Evolutionary conservation across 192 early-diverging fungal genomes (phyloP), one percentile per base, ranked within the genome.

Genomic region (Chytriomyces hyalinus): DNA sequence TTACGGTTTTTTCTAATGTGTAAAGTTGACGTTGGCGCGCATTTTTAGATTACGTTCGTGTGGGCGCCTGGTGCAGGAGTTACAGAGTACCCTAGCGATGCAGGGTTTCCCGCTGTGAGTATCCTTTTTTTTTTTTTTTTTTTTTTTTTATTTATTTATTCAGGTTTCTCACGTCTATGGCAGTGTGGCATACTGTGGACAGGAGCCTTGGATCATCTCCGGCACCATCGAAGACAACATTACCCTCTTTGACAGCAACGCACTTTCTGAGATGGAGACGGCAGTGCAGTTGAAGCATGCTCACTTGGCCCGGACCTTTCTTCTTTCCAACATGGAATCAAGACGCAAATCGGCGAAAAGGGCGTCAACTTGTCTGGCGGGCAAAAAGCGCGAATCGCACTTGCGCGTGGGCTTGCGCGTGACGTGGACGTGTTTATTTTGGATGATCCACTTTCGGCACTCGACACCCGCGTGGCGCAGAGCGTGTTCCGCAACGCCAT

Each of bases 351-450:
- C 82, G 94, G 96, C 49, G 94, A 96, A 81, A 89, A 90, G 43
- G 97, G 95, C 46, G 91, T 96, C 74, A 96, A 93, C 51, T 85
- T 98, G 20, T 93, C 92, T 36, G 97, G 97, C 77, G 97, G 97
- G 17, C 97, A 98, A 66, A 96, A 94, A 80, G 90, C 91, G 36
- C 91, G 87, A 6, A 61, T 89, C 43, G 79, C 84, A 6, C 77
- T 88, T 20, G 76, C 92, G 0, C 84, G 93, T 50, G 91, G 91
- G 0, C 84, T 90, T 67, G 61, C 84, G 36, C 13, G 46, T 20
- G 82, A 90, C n/a, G 86, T 90, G 10, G 91, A 93, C 45, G 78
- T 92, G 0, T 91, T 91, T 59, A 77, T 94, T 0, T 80, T 93
- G 11, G 93, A 93, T 68, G 92, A 94, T 48, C 81, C 81, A 11